Percentiles rank a stretch among this genome's conserved stretches.
Evolutionary conservation across 352 stramenopile genomes (phyloP).

Genomic region (Pythium chondricola): DNA sequence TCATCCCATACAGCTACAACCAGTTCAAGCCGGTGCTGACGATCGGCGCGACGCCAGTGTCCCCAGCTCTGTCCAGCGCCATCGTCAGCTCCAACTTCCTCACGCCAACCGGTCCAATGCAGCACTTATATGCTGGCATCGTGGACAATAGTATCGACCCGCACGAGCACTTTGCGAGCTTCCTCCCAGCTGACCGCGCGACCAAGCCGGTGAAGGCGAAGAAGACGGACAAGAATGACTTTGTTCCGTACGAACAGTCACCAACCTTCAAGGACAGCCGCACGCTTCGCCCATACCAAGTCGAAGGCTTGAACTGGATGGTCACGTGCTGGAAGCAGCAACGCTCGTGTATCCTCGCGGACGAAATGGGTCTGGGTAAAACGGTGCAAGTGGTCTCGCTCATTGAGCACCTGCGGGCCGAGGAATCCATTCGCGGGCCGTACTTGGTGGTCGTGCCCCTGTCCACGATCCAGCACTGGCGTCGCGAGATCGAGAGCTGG

Average conservation of each 20-base stretch:
- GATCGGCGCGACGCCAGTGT: slow-evolving; percentile 26
- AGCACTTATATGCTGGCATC: slow-evolving; percentile 80
- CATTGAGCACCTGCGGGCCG: slow-evolving; percentile 82
- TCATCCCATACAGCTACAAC: slow-evolving; percentile 66
- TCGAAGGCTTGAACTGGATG: slow-evolving; percentile 89
- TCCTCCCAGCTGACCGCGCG: slow-evolving; percentile 45
- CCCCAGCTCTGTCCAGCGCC: slow-evolving; percentile 17
- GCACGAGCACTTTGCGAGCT: slow-evolving; percentile 86
- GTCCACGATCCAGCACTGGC: slow-evolving; percentile 86
- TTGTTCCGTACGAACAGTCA: slow-evolving; percentile 86
- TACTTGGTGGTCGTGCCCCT: slow-evolving; percentile 85
- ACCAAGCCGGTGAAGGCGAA: slow-evolving; percentile 10
- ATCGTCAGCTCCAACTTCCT: slow-evolving; percentile 52
- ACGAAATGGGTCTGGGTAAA: slow-evolving; percentile 93
- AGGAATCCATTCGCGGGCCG: slow-evolving; percentile 78
- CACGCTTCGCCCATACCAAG: slow-evolving; percentile 77
- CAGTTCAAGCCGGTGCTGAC: slow-evolving; percentile 55
- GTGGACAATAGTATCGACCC: slow-evolving; percentile 89
- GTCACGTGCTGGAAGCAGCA: slow-evolving; percentile 84
- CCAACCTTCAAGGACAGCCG: slow-evolving; percentile 83
- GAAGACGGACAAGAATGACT: slow-evolving; percentile 44
- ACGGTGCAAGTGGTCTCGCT: slow-evolving; percentile 95
- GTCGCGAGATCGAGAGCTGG: slow-evolving; percentile 85
- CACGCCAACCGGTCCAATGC: slow-evolving; percentile 76
- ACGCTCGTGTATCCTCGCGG: slow-evolving; percentile 83